Percentiles rank a stretch among this genome's conserved stretches.
Evolutionary conservation across 2,329 filamentous ascomycete genomes (phyloP).

Genomic region (Teratosphaeria gauchensis): DNA sequence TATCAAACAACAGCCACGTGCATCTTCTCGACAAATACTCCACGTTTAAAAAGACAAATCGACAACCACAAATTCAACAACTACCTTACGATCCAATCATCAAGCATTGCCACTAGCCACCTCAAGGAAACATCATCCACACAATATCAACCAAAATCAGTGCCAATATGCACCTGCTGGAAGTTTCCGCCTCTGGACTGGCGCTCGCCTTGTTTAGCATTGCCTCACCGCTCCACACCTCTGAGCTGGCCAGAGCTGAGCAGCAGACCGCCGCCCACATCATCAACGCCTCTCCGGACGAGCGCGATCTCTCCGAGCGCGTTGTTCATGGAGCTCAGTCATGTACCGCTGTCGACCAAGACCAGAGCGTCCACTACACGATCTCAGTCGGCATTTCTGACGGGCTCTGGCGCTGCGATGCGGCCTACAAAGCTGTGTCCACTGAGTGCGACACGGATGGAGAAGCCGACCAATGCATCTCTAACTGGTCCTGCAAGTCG

Average conservation of each 20-base stretch:
- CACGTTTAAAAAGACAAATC: not conserved
- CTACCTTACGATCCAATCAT: no score
- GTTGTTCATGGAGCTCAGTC: not conserved
- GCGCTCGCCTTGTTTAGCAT: not conserved
- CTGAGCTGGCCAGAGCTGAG: not conserved
- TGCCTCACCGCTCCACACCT: not conserved
- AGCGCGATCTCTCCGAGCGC: not conserved
- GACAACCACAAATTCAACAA: no score
- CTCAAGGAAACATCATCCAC: not conserved
- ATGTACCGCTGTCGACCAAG: not conserved
- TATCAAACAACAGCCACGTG: not conserved
- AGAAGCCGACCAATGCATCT: not conserved
- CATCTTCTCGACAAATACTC: not conserved
- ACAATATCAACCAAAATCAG: not conserved
- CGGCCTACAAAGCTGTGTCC: not conserved
- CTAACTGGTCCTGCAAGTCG: not conserved
- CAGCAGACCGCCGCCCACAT: not conserved
- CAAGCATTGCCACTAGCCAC: not conserved
- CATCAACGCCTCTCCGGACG: not conserved
- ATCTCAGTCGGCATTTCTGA: not conserved
- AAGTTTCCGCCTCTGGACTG: not conserved
- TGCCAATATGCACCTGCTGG: not conserved
- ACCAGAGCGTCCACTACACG: not conserved
- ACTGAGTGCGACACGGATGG: not conserved
- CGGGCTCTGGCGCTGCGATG: not conserved